Evolutionary conservation across 2,329 filamentous ascomycete genomes (phyloP).

Genomic region (Aspergillus costaricaensis): DNA sequence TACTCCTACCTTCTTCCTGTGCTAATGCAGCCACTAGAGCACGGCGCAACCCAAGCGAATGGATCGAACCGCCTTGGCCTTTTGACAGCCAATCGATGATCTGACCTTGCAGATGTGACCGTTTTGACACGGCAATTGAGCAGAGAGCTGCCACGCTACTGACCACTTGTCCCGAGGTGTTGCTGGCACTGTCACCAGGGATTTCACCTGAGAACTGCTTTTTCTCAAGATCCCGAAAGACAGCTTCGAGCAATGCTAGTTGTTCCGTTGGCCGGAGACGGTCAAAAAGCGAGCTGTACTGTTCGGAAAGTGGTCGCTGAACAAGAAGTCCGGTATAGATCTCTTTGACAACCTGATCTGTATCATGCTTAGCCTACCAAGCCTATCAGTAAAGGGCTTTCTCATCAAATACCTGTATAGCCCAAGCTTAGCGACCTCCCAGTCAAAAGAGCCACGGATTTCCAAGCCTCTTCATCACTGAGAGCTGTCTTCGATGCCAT

Average conservation of each 20-base stretch:
- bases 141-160: conserved; percentile 63
- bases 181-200: conserved; percentile 14
- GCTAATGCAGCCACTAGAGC: conserved; percentile 63
- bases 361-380: conserved; percentile 15
- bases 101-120: conserved; percentile 53
- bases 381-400: neutral
- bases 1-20: conserved; percentile 49
- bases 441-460: conserved; percentile 48
- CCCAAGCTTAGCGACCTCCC: conserved; percentile 69
- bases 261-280: conserved; percentile 53
- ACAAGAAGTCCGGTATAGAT: conserved; percentile 43
- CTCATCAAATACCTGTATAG: conserved; percentile 61
- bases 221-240: conserved; percentile 48
- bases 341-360: conserved; percentile 45
- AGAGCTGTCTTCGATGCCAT: conserved; percentile 47
- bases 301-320: conserved; percentile 26
- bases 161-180: conserved; percentile 40
- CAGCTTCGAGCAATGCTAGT: conserved; percentile 46
- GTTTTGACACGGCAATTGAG: conserved; percentile 50
- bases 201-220: conserved; percentile 37
- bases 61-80: conserved; percentile 66
- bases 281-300: conserved; percentile 43
- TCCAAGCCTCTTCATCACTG: conserved; percentile 31
- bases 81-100: conserved; percentile 67
- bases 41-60: conserved; percentile 66